phyloP scores from a whole-genome alignment of 495 filamentous ascomycete genomes.

The Podospora comata region DNA sequence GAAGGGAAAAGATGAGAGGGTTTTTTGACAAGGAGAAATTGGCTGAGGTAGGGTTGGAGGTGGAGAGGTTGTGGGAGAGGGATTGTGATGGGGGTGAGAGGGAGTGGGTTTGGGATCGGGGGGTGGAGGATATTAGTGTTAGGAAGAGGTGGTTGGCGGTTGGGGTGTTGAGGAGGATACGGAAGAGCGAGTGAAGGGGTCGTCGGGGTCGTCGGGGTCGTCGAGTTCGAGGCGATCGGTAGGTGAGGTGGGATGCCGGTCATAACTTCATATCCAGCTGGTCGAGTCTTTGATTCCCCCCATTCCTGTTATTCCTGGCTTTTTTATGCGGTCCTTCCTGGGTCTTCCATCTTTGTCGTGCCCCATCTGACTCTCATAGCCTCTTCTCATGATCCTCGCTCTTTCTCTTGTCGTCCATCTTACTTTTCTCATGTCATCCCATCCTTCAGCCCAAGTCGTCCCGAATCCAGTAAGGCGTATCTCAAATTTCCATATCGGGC shows the following conservation, averaged over 20 bases:
- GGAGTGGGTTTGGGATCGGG: slow-evolving; percentile 62
- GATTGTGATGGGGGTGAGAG: slow-evolving; percentile 66
- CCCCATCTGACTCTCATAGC: neutral
- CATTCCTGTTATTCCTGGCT: neutral
- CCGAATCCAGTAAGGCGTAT: neutral
- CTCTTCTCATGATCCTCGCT: neutral
- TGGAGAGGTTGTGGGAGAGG: slow-evolving; percentile 71
- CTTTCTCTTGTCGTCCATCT: neutral
- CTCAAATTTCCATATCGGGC: neutral
- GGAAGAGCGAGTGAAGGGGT: neutral
- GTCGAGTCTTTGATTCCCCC: neutral
- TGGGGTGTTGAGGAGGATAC: slow-evolving; percentile 50
- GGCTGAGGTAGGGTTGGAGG: slow-evolving; percentile 55
- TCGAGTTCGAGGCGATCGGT: neutral
- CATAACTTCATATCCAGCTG: neutral
- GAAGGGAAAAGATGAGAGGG: slow-evolving; percentile 61
- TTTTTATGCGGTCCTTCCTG: neutral
- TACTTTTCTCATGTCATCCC: neutral
- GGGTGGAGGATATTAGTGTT: slow-evolving; percentile 60
- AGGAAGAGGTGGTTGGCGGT: slow-evolving; percentile 78
- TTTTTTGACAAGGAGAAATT: slow-evolving; percentile 68
- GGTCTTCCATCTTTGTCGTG: neutral
- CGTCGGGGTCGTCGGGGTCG: neutral
- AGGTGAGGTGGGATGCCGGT: neutral
- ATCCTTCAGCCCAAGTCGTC: neutral